Evolutionary conservation across 352 stramenopile genomes (phyloP).

Genomic region (Phytophthora cryptogea): DNA sequence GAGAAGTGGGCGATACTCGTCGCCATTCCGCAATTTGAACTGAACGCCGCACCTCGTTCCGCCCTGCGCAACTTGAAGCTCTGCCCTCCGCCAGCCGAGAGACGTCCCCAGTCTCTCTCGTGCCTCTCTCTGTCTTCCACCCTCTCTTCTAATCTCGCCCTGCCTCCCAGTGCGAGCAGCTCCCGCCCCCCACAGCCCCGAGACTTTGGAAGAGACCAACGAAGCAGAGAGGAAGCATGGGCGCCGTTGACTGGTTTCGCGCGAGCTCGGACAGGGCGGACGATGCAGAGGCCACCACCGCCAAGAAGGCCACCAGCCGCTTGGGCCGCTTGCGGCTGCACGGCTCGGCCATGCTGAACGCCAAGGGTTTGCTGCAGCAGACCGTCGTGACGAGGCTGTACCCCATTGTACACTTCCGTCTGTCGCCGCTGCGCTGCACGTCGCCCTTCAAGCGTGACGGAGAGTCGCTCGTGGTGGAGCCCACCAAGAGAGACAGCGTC

Average conservation of each 20-base stretch:
- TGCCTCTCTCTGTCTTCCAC: conserved; percentile 28
- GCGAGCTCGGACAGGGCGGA: conserved; percentile 19
- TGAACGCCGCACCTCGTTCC: conserved; percentile 11
- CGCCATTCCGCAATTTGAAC: conserved; percentile 39
- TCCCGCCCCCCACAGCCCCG: background rate
- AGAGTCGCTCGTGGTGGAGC: conserved; percentile 1
- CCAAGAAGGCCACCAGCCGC: conserved; percentile 24
- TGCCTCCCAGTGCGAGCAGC: background rate
- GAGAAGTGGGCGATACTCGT: background rate
- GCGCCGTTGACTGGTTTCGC: conserved; percentile 42
- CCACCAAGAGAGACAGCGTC: background rate
- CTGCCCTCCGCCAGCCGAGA: conserved; percentile 9
- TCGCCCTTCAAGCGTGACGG: conserved; percentile 34
- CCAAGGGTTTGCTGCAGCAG: conserved; percentile 49
- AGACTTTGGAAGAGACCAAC: conserved; percentile 22
- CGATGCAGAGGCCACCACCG: conserved; percentile 2
- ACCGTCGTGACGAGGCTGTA: conserved; percentile 51
- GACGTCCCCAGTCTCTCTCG: conserved; percentile 10
- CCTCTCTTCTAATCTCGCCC: conserved; percentile 17
- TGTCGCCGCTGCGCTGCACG: conserved; percentile 38
- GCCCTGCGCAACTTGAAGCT: conserved; percentile 16
- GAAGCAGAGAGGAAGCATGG: conserved; percentile 41
- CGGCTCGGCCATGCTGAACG: conserved; percentile 46
- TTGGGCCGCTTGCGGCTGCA: conserved; percentile 41
- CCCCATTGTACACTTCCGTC: conserved; percentile 46